These are phyloP conservation scores for Parsonsia alboflavescens DNA, from an alignment of 257 asterid genomes.

Conservation along the genomic window DNA sequence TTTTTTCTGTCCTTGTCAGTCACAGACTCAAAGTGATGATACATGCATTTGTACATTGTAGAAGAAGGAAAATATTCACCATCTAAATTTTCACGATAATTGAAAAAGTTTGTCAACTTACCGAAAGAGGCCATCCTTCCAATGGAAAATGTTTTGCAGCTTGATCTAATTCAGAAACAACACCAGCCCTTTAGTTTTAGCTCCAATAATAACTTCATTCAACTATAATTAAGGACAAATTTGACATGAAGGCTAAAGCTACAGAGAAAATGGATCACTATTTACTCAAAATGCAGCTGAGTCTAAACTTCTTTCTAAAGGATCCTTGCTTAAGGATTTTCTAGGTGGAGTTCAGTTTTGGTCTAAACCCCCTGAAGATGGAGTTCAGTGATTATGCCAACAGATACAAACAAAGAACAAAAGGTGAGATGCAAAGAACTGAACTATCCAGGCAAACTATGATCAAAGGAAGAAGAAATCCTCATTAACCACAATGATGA, in stretches of 20 bases:
- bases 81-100: not conserved
- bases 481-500: not conserved
- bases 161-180: conserved; percentile 24
- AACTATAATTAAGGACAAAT: not conserved
- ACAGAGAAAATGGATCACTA: not conserved
- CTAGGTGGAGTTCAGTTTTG: not conserved
- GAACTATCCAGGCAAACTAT: not conserved
- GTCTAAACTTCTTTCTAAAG: not conserved
- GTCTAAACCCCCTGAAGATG: not conserved
- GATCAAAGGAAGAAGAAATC: not conserved
- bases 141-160: conserved; percentile 21
- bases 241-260: not conserved
- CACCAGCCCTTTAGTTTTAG: conserved; percentile 6
- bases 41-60: not conserved
- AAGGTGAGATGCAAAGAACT: not conserved
- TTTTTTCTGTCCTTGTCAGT: not conserved
- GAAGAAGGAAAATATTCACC: not conserved
- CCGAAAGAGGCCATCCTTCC: conserved; percentile 35
- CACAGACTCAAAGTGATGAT: not conserved
- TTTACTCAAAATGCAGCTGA: not conserved
- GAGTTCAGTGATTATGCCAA: not conserved
- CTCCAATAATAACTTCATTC: not conserved
- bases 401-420: not conserved
- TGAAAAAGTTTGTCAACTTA: conserved; percentile 16
- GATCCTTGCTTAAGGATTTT: not conserved